A percentile compares a stretch with the other conserved stretches of the same genome.
These are phyloP conservation scores for Fusarium avenaceum DNA, from an alignment of 2,329 filamentous ascomycete species.

Conservation along the genomic window DNA sequence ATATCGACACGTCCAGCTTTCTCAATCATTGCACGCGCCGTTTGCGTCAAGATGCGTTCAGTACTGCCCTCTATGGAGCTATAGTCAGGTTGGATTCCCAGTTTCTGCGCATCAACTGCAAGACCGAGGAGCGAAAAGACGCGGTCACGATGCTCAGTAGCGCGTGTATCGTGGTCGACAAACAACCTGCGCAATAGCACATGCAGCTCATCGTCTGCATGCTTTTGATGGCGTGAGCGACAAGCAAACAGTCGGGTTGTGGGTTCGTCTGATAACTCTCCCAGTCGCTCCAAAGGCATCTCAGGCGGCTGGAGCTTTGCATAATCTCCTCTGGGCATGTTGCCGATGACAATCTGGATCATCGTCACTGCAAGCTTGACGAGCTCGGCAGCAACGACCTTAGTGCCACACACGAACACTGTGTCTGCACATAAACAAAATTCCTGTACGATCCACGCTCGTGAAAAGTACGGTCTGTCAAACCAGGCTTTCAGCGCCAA, in stretches of 20 bases:
- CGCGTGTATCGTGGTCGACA: neutral
- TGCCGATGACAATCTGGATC: neutral
- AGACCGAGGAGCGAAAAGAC: constrained; percentile 10
- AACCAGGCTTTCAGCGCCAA: neutral
- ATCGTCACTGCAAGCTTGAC: neutral
- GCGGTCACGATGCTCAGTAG: constrained; percentile 1
- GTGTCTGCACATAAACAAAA: neutral
- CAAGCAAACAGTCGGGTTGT: neutral
- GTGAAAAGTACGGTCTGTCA: constrained; percentile 2
- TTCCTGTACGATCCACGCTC: constrained; percentile 11
- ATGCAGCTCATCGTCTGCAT: neutral
- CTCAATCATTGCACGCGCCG: neutral
- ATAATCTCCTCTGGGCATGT: neutral
- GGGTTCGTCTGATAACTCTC: neutral
- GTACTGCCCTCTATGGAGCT: neutral
- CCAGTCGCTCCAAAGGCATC: neutral
- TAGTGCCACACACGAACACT: neutral
- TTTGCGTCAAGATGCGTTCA: neutral
- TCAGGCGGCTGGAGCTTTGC: neutral
- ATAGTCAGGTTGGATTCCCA: neutral
- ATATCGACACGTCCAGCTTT: neutral
- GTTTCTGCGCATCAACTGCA: rapidly evolving
- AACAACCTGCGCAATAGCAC: neutral
- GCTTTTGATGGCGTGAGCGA: neutral
- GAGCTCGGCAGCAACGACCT: neutral